Conservation (phyloP, 2,329 filamentous ascomycete genomes). For the Polytolypa hystricis region DNA sequence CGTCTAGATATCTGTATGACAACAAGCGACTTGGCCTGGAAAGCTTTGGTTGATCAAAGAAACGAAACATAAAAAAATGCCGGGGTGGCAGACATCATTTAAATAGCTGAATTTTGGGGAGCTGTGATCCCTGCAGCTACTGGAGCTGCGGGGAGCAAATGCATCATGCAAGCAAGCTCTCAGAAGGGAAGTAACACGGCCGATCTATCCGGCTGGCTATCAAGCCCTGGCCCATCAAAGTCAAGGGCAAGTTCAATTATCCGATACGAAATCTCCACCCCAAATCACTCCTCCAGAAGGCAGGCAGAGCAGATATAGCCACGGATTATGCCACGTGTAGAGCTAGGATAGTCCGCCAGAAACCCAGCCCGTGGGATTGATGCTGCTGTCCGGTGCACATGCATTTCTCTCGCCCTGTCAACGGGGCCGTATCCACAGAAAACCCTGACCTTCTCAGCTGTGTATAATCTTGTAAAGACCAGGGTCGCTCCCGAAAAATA, state of each 20-base stretch:
- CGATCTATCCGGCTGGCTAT: neutral
- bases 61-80: neutral
- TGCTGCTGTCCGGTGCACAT: too few relatives aligned
- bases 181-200: neutral
- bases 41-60: neutral
- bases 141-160: neutral
- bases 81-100: slow-evolving; percentile 1
- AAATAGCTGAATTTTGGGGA: neutral
- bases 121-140: neutral
- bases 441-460: too few relatives aligned
- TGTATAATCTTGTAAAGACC: too few relatives aligned
- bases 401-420: too few relatives aligned
- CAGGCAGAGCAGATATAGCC: too few relatives aligned
- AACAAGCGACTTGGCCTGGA: neutral
- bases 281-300: too few relatives aligned
- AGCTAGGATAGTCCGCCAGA: too few relatives aligned
- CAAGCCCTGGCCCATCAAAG: neutral
- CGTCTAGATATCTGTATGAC: neutral
- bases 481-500: too few relatives aligned
- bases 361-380: too few relatives aligned
- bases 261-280: too few relatives aligned
- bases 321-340: too few relatives aligned
- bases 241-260: neutral
- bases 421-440: too few relatives aligned
- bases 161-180: neutral